A percentile compares a stretch with the other conserved stretches of the same genome.
Evolutionary conservation across 805 yeast species (phyloP).

Genomic region (Schwanniomyces yamadae): DNA sequence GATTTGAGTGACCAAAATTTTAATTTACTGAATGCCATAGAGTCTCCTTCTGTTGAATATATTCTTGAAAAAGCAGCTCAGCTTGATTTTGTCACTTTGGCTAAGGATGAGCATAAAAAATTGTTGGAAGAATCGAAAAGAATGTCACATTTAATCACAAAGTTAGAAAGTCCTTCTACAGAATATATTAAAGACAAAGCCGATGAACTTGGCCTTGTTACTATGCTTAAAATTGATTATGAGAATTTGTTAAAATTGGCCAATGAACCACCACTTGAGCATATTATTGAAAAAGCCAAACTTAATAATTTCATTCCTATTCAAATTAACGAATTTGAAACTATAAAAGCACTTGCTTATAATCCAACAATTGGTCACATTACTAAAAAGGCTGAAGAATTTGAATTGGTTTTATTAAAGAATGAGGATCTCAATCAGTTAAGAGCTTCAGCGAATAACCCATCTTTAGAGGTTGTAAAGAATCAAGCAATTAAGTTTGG

Average conservation of each 20-base stretch:
- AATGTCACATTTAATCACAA: constrained; percentile 8
- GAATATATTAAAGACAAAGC: constrained; percentile 8
- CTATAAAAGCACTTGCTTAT: constrained; percentile 10
- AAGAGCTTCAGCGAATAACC: constrained; percentile 3
- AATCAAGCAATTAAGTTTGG: constrained; percentile 7
- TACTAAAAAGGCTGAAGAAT: constrained; percentile 8
- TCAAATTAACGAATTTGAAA: constrained; percentile 6
- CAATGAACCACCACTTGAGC: constrained; percentile 19
- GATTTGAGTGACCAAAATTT: too few species aligned
- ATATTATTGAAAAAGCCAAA: constrained; percentile 15
- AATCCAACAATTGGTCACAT: constrained; percentile 18
- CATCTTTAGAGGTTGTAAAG: constrained; percentile 8
- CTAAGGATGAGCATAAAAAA: constrained; percentile 7
- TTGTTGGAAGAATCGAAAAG: not conserved
- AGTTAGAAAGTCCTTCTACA: constrained; percentile 9
- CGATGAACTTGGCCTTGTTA: constrained; percentile 6
- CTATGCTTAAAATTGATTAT: constrained; percentile 9
- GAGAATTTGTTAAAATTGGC: constrained; percentile 12
- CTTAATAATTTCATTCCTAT: constrained; percentile 6
- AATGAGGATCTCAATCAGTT: constrained; percentile 10
- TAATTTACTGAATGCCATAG: constrained; percentile 11
- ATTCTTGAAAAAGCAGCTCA: constrained; percentile 17
- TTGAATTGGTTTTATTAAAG: constrained; percentile 14
- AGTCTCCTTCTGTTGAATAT: constrained; percentile 33
- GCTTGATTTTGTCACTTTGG: not conserved